Evolutionary conservation across 169 alveolate species (phyloP), one percentile per base, ranked within the genome.

Genomic region (Eimeria necatrix): DNA sequence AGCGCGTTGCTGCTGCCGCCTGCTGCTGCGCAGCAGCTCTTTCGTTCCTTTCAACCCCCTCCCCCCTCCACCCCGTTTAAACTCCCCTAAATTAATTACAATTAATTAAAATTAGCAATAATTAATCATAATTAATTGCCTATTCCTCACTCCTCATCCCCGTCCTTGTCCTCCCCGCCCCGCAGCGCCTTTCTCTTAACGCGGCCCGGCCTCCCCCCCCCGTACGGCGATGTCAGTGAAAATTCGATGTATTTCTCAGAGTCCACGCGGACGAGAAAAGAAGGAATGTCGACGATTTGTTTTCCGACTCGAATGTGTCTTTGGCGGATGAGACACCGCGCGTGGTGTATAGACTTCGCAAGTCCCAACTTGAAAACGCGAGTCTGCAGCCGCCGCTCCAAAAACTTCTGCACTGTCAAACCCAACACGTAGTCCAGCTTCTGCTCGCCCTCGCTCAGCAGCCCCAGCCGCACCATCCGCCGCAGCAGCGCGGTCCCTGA

Each of bases 321-420:
- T 97, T 99, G 99, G 96, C 99, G 97, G 97, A 99, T 99, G 95
- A 99, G 97, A 56, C 99, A 99, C 91, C 99, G 98, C 49, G 99
- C 99, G 96, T 99, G 99, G 97, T 99, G 99, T 93, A 99, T 99
- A 85, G 99, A 98, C 94, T 98, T 98, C 93, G 99, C 99, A 93
- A 98, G 96, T 60, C 99, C 99, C 78, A 97, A 97, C 98, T 98
- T 98, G 98, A 98, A 98, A 70, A 99, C 99, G 96, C 98, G 98
- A 91, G 99, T 99, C 97, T 99, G 99, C 95, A 99, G 98, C 96
- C 99, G 98, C 95, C 99, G 98, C 97, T 99, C 99, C 98, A 99
- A 97, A 98, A 99, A 97, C 98, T 99, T 99, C 95, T 99, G 97
- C 64, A 98, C 97, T 73, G 99, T 99, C 94, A 99, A 97, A 56